Conservation (phyloP, 768 basidiomycete species). For the Trametes punicea region DNA sequence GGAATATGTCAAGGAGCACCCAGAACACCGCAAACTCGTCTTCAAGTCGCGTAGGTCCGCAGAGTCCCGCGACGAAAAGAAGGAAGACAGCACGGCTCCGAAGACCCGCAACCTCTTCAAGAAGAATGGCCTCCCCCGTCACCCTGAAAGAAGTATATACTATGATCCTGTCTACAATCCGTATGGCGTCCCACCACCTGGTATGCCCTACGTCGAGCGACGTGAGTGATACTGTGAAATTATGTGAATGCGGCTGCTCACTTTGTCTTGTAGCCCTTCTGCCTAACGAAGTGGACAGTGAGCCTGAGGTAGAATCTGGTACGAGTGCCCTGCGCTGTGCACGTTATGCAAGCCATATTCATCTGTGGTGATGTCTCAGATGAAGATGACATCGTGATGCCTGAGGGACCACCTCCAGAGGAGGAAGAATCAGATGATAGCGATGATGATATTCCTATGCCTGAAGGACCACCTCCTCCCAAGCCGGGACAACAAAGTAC, state of each 20-base stretch:
- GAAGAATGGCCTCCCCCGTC: constrained; percentile 79
- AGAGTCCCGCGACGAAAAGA: constrained; percentile 38
- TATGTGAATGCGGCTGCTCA: background rate
- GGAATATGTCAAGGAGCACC: constrained; percentile 89
- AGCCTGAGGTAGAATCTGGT: constrained; percentile 52
- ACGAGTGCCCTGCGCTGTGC: background rate
- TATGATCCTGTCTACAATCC: constrained; percentile 94
- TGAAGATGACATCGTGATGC: constrained; percentile 60
- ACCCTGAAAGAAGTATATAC: constrained; percentile 91
- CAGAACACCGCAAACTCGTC: constrained; percentile 85
- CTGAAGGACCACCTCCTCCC: constrained; percentile 68
- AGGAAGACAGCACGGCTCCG: constrained; percentile 37
- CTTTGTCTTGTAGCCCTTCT: constrained; percentile 43
- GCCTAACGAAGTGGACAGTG: constrained; percentile 61
- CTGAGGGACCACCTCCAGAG: constrained; percentile 60
- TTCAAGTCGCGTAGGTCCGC: constrained; percentile 56
- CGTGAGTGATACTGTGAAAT: constrained; percentile 60
- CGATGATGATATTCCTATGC: constrained; percentile 89
- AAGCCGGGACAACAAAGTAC: constrained; percentile 18
- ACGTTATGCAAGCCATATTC: background rate
- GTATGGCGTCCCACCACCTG: constrained; percentile 89
- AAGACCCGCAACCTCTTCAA: constrained; percentile 70
- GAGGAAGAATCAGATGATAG: constrained; percentile 46
- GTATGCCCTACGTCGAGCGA: constrained; percentile 92
- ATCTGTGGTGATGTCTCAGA: background rate